Base-by-base conservation (phyloP, 805 yeast species). In the Metschnikowia aberdeeniae region DNA sequence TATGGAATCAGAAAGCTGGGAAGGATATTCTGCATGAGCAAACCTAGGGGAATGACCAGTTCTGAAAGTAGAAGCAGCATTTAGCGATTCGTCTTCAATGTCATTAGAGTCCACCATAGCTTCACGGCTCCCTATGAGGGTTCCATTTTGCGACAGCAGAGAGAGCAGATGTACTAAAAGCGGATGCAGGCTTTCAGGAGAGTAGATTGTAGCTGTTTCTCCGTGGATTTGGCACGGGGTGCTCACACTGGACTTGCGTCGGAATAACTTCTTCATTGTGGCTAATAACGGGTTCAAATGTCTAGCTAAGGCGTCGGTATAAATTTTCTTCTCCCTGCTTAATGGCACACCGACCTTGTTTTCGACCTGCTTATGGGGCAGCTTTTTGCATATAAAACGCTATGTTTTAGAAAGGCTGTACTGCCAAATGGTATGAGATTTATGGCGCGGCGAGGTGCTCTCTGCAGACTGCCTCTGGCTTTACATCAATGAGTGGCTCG, bases 201-300 rank as follows among this genome's bases (percentile, higher is more conserved):
- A 22, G 20, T 39, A 39, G 7, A 39, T 39, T 14, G 42, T 39
- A 12, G 36, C 32, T 3, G 17, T 37, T 37, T 30, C 42, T 34
- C 42, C 42, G 4, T 32, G 29, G 10, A 22, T 28, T 12, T 22
- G 35, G 22, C 13, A 30, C 6, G 42, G 35, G 6, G 36, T 14
- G n/a, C 24, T 31, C 22, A n/a, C 17, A 24, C 24, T 26, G 7
- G 47, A 36, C 40, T 43, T 49, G 32, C 52, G 47, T 14, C 50
- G 41, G 26, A 49, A 49, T 4, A 49, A 34, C 11, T 36, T 43
- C 20, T 37, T 37, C 40, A 37, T 37, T 12, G 7, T 12, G 10
- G 22, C 6, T n/a, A 28, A 28, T 9, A 12, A 29, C 5, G 5
- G 12, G 13, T 29, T 22, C 1, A 7, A 22, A 7, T 22, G 26